A percentile compares a stretch with the other conserved stretches of the same genome.
These are phyloP conservation scores for Angophora floribunda DNA, from an alignment of 345 rosid species.

Conservation along the genomic window DNA sequence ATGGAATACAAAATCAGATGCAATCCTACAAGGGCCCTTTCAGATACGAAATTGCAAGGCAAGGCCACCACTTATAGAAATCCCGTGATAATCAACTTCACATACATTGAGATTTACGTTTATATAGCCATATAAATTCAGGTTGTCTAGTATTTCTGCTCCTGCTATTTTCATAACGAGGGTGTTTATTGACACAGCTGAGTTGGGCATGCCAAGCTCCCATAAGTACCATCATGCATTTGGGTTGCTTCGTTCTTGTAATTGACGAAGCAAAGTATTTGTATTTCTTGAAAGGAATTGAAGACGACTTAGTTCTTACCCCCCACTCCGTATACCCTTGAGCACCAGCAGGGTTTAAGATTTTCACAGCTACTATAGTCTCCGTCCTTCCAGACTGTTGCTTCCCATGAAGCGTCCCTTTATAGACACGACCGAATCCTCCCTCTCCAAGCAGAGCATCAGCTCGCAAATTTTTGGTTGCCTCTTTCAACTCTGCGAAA, in stretches of 20 bases:
- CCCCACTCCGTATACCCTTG: not conserved
- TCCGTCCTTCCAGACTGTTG: not conserved
- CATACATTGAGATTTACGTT: not conserved
- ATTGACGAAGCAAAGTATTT: not conserved
- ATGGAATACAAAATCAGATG: too few relatives aligned
- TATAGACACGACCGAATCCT: conserved; percentile 1
- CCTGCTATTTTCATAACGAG: not conserved
- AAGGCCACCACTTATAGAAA: too few relatives aligned
- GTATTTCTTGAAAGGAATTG: not conserved
- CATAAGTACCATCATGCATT: not conserved
- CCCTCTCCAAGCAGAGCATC: not conserved
- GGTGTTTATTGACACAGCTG: not conserved
- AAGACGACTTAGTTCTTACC: not conserved
- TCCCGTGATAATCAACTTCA: not conserved
- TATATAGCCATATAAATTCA: too few relatives aligned
- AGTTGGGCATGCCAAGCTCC: not conserved
- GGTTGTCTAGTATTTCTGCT: not conserved
- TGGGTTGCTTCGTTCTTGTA: not conserved
- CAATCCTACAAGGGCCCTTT: too few relatives aligned
- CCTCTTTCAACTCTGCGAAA: not conserved
- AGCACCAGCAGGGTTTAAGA: not conserved
- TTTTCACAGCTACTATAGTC: not conserved
- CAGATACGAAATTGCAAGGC: too few relatives aligned
- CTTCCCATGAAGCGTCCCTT: not conserved
- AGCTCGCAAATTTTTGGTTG: not conserved